Evolutionary conservation across 2,329 filamentous ascomycete genomes (phyloP).

Genomic region (Talaromyces sp.): DNA sequence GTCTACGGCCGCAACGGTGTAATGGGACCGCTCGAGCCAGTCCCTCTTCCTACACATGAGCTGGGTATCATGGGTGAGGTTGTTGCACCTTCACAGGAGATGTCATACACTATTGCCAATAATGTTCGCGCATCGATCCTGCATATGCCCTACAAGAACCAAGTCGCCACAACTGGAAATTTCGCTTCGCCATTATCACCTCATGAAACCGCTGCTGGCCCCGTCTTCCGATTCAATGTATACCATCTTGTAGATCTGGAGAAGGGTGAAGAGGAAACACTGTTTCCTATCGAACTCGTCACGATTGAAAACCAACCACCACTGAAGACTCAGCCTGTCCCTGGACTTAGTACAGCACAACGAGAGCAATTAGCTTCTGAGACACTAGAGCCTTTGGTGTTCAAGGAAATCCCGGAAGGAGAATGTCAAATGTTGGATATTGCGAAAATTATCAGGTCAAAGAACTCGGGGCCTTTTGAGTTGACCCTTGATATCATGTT

Average conservation of each 20-base stretch:
- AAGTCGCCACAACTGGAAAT: conserved; percentile 52
- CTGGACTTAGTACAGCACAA: not conserved
- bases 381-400: not conserved
- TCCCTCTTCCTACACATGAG: conserved; percentile 26
- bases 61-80: conserved; percentile 48
- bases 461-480: conserved; percentile 3
- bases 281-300: not conserved
- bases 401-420: not conserved
- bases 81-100: conserved; percentile 42
- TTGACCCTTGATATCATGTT: conserved; percentile 8
- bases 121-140: conserved; percentile 39
- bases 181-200: conserved; percentile 44
- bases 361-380: not conserved
- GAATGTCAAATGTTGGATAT: conserved; percentile 16
- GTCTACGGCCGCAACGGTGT: conserved; percentile 42
- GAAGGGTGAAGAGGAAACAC: conserved; percentile 7
- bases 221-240: conserved; percentile 4
- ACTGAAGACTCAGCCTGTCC: not conserved
- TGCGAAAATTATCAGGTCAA: not conserved
- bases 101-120: conserved; percentile 42
- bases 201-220: conserved; percentile 34
- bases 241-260: conserved; percentile 10
- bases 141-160: conserved; percentile 47
- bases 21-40: conserved; percentile 29
- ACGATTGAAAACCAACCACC: not conserved